These are phyloP conservation scores for Cyberlindnera amylophila DNA, from an alignment of 805 yeast genomes.

Conservation along the genomic window DNA sequence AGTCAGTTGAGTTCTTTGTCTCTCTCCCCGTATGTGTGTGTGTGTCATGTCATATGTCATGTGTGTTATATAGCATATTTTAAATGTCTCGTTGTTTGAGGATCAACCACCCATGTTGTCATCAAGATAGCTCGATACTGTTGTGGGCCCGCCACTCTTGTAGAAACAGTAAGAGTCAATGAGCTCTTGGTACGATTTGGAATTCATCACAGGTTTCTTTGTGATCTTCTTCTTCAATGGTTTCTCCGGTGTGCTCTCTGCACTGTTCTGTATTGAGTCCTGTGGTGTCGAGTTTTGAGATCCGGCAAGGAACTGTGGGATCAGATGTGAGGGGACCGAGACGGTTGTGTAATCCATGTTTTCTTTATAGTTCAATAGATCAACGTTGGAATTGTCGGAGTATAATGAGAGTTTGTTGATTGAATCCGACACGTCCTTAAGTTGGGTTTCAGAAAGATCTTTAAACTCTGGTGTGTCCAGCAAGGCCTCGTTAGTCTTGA, in stretches of 20 bases:
- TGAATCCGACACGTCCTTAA: conserved; percentile 4
- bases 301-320: conserved; percentile 4
- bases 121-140: conserved; percentile 9
- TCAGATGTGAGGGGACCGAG: conserved; percentile 11
- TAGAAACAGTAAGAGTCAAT: conserved; percentile 61
- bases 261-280: conserved; percentile 2
- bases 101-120: conserved; percentile 4
- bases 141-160: conserved; percentile 27
- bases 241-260: conserved; percentile 8
- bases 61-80: no score
- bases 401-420: conserved; percentile 12
- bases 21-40: no score
- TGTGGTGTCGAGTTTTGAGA: conserved; percentile 2
- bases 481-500: conserved; percentile 15
- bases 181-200: conserved; percentile 53
- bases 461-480: conserved; percentile 13
- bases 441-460: conserved; percentile 6
- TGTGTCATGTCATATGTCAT: no score
- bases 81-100: no score
- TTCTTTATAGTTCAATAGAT: conserved; percentile 10
- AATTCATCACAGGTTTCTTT: conserved; percentile 37
- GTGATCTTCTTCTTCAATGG: conserved; percentile 1
- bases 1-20: no score
- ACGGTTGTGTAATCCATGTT: conserved; percentile 9
- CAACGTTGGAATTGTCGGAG: conserved; percentile 10